phyloP scores from a whole-genome alignment of 108 stramenopile genomes.

The Nannochloropsis gaditana region DNA sequence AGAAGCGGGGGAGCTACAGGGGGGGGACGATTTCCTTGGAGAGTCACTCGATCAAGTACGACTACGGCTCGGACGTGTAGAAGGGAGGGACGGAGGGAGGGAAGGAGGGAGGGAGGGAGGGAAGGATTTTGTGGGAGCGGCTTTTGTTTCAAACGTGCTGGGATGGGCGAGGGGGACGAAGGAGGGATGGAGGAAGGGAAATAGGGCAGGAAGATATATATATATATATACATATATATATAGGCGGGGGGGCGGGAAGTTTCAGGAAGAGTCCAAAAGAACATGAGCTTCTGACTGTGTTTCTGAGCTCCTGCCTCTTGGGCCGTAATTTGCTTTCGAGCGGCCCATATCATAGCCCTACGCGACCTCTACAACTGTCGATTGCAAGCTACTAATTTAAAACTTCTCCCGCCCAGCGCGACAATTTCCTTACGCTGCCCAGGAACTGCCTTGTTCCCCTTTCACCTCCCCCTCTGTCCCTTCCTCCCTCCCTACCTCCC shows the following conservation, averaged over 20 bases:
- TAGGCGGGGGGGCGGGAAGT: neutral
- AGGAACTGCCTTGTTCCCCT: too few relatives aligned
- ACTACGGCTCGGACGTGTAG: conserved; percentile 33
- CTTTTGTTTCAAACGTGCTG: neutral
- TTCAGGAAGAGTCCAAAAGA: neutral
- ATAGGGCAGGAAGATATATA: neutral
- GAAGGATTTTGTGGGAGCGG: neutral
- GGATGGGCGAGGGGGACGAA: neutral
- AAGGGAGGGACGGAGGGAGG: neutral
- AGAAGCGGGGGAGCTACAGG: conserved; percentile 72
- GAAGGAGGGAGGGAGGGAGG: neutral
- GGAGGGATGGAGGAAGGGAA: neutral
- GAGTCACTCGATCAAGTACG: conserved; percentile 57
- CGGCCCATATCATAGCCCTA: too few relatives aligned
- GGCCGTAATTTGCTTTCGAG: too few relatives aligned
- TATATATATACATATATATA: neutral
- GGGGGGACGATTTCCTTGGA: conserved; percentile 58
- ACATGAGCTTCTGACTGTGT: too few relatives aligned
- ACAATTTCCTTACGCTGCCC: too few relatives aligned
- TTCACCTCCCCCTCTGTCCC: too few relatives aligned
- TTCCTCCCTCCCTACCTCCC: too few relatives aligned
- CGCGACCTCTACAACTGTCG: too few relatives aligned
- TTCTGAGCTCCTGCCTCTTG: too few relatives aligned
- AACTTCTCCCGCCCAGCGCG: too few relatives aligned
- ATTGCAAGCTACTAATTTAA: too few relatives aligned